Conservation (phyloP, 495 filamentous ascomycete species). For the Hypoxylon lienhwacheense region DNA sequence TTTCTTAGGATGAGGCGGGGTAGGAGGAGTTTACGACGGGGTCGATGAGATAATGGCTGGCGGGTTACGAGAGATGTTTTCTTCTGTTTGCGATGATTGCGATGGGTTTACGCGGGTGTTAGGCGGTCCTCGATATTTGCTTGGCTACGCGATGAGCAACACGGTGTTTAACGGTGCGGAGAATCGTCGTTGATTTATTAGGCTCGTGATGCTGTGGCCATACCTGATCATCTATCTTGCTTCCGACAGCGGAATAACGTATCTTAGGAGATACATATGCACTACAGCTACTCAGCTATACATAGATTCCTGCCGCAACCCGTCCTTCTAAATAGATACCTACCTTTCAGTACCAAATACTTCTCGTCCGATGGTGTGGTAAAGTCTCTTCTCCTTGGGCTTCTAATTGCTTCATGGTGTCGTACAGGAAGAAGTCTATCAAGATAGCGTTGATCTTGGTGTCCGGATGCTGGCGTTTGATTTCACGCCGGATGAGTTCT, state of each 20-base stretch:
- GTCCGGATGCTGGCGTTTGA: conserved; percentile 69
- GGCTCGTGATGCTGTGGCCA: background rate
- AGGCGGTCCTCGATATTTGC: conserved; percentile 18
- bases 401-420: conserved; percentile 85
- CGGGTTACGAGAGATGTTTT: background rate
- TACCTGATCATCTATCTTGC: background rate
- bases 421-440: conserved; percentile 96
- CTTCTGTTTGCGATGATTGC: conserved; percentile 9
- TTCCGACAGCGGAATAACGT: too few relatives aligned
- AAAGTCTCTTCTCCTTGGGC: conserved; percentile 60
- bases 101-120: conserved; percentile 34
- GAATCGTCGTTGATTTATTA: background rate
- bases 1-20: too few relatives aligned
- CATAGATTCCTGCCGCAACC: conserved; percentile 6
- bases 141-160: conserved; percentile 11
- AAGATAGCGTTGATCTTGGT: conserved; percentile 80
- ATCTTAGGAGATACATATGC: too few relatives aligned
- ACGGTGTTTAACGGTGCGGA: too few relatives aligned
- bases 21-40: too few relatives aligned
- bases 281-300: conserved; percentile 5
- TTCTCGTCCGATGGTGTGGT: conserved; percentile 90
- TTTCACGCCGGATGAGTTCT: conserved; percentile 85
- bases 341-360: conserved; percentile 87
- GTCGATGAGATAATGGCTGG: conserved; percentile 10
- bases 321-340: conserved; percentile 9